Evolutionary conservation across 768 basidiomycete species (phyloP).

Genomic region (Mycena sanguinolenta): DNA sequence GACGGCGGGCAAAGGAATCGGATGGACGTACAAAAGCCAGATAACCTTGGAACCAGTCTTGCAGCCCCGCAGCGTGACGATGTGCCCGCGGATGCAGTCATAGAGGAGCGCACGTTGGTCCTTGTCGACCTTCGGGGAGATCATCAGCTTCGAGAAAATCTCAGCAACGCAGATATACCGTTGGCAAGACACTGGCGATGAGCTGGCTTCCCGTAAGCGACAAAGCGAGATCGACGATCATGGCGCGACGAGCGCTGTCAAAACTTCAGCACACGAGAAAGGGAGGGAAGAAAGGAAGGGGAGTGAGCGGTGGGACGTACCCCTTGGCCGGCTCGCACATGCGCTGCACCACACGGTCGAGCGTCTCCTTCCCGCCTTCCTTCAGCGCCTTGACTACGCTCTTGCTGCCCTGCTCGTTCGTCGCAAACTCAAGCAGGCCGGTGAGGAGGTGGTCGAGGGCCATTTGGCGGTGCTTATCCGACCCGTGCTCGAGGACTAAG

Average conservation of each 20-base stretch:
- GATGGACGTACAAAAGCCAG: slow-evolving; percentile 77
- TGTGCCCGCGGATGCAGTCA: slow-evolving; percentile 86
- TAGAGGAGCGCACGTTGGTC: slow-evolving; percentile 86
- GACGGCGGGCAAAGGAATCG: neutral
- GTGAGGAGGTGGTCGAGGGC: slow-evolving; percentile 81
- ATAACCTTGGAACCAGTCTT: slow-evolving; percentile 93
- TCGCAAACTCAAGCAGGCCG: slow-evolving; percentile 82
- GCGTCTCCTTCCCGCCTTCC: slow-evolving; percentile 82
- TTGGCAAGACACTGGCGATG: slow-evolving; percentile 84
- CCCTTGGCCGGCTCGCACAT: slow-evolving; percentile 91
- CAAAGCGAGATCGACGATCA: slow-evolving; percentile 89
- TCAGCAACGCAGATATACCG: slow-evolving; percentile 55
- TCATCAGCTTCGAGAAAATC: slow-evolving; percentile 26
- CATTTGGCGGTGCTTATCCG: slow-evolving; percentile 78
- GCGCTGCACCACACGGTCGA: slow-evolving; percentile 79
- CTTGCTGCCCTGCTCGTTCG: slow-evolving; percentile 87
- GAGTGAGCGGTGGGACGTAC: slow-evolving; percentile 53
- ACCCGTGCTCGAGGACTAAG: slow-evolving; percentile 87
- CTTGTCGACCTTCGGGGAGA: slow-evolving; percentile 74
- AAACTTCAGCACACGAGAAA: neutral
- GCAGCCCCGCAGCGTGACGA: slow-evolving; percentile 88
- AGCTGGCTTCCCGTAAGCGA: slow-evolving; percentile 89
- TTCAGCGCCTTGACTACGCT: slow-evolving; percentile 89
- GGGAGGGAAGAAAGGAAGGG: slow-evolving; percentile 1
- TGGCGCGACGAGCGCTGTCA: slow-evolving; percentile 72